Base-by-base conservation (phyloP, 106 monocot genomes). In the Platanthera guangdongensis region DNA sequence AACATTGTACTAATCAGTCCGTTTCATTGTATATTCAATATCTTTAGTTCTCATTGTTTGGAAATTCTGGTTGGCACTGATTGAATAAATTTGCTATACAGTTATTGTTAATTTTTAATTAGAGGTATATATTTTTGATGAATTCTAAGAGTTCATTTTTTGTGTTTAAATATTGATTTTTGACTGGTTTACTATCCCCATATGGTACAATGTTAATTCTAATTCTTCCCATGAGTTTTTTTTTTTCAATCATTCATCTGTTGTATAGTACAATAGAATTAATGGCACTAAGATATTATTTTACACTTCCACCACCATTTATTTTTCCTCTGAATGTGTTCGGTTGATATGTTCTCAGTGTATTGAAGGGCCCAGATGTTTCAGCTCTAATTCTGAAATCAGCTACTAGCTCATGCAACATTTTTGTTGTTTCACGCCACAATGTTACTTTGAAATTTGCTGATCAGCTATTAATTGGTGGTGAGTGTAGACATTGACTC, bases 361-460 rank as follows among this genome's bases (percentile, higher is more conserved):
- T 88, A 53, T 7, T 92, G 25, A 83, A 84, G 73, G 71, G 81
- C 7, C 74, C 77, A 76, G 85, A 90, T 78, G 78, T 95, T 57
- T 77, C 90, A 22, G 78, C 76, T 69, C 73, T 62, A 70, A 69
- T 90, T 60, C 71, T 92, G 52, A 83, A 83, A 81, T 79, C 80
- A 72, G 83, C 83, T 45, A 81, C 90, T 52, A 80, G 51, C 77
- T 77, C 75, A 52, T 92, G 86, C 84, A 95, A 88, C 75, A 72
- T 95, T 47, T 92, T 86, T 82, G 80, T 84, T 72, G 92, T 95
- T 74, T 87, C 90, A 60, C 84, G 80, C 32, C 51, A 70, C 54
- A 88, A 72, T 59, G 51, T 92, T 22, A 77, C 53, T 10, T 60
- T 80, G 52, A 92, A 88, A 75, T 74, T 87, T 76, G 50, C 82